A percentile compares a stretch with the other conserved stretches of the same genome.
Evolutionary conservation across 257 asterid species (phyloP).

Genomic region (Nicotiana undulata): DNA sequence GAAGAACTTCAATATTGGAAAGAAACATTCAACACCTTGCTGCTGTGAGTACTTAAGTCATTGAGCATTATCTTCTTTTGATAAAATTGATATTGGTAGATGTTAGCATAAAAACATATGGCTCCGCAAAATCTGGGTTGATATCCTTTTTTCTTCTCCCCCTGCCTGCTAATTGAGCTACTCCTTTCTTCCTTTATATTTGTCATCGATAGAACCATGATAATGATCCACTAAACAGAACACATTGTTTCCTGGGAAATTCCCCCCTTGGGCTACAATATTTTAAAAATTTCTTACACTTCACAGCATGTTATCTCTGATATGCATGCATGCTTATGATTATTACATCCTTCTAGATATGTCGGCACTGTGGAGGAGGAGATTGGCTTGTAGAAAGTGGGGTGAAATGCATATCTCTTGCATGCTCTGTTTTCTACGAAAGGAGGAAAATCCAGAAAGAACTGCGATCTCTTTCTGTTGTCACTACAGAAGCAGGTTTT

Average conservation of each 20-base stretch:
- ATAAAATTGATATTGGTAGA: neutral
- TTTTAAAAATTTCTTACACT: too few relatives aligned
- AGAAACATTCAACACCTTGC: conserved; percentile 74
- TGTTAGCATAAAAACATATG: neutral
- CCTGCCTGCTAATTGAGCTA: neutral
- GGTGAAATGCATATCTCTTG: conserved; percentile 78
- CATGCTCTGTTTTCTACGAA: conserved; percentile 82
- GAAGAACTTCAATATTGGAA: conserved; percentile 74
- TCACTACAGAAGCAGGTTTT: conserved; percentile 47
- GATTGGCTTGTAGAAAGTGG: conserved; percentile 84
- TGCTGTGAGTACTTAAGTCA: conserved; percentile 56
- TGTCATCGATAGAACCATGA: neutral
- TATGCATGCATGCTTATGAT: neutral
- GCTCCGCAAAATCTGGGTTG: neutral
- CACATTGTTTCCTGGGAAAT: neutral
- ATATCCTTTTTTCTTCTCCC: neutral
- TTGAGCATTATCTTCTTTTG: neutral
- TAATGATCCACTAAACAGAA: neutral
- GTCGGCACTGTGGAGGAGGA: conserved; percentile 96
- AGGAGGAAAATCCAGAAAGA: conserved; percentile 81
- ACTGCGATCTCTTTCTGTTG: conserved; percentile 54
- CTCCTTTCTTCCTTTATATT: neutral
- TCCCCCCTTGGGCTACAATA: neutral
- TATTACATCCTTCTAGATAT: conserved; percentile 39
- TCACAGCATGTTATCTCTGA: neutral